phyloP scores from a whole-genome alignment of 1,139 yeast genomes.

The Blastobotrys proliferans region DNA sequence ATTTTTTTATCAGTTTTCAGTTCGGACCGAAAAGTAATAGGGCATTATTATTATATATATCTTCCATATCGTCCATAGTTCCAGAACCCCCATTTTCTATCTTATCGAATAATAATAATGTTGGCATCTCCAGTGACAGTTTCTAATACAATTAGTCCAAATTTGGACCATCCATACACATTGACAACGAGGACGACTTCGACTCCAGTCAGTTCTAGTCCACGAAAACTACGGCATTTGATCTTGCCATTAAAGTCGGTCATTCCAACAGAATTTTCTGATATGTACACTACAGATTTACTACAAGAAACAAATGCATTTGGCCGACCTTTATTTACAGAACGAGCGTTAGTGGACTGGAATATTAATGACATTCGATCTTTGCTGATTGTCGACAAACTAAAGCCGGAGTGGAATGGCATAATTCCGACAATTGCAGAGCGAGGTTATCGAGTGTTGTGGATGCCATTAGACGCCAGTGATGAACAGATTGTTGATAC shows the following conservation, averaged over 20 bases:
- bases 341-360: slow-evolving; percentile 60
- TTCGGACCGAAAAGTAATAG: too few species aligned
- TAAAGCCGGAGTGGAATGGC: slow-evolving; percentile 51
- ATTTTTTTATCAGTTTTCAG: too few species aligned
- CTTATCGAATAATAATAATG: background rate
- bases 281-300: slow-evolving; percentile 54
- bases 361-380: slow-evolving; percentile 61
- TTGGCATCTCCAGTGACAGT: slow-evolving; percentile 1
- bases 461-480: slow-evolving; percentile 48
- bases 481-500: slow-evolving; percentile 47
- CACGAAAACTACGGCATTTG: slow-evolving; percentile 3
- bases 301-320: slow-evolving; percentile 37
- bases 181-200: too few species aligned
- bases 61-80: background rate
- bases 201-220: too few species aligned
- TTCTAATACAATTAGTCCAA: background rate
- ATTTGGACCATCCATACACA: background rate
- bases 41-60: too few species aligned
- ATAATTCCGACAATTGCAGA: slow-evolving; percentile 45
- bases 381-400: slow-evolving; percentile 47
- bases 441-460: slow-evolving; percentile 39
- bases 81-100: background rate
- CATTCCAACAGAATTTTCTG: slow-evolving; percentile 46
- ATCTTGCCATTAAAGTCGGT: slow-evolving; percentile 35
- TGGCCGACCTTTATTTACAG: slow-evolving; percentile 59